Percentiles rank a stretch among this genome's conserved stretches.
These are phyloP conservation scores for Collybia nuda DNA, from an alignment of 768 basidiomycete genomes.

Conservation along the genomic window DNA sequence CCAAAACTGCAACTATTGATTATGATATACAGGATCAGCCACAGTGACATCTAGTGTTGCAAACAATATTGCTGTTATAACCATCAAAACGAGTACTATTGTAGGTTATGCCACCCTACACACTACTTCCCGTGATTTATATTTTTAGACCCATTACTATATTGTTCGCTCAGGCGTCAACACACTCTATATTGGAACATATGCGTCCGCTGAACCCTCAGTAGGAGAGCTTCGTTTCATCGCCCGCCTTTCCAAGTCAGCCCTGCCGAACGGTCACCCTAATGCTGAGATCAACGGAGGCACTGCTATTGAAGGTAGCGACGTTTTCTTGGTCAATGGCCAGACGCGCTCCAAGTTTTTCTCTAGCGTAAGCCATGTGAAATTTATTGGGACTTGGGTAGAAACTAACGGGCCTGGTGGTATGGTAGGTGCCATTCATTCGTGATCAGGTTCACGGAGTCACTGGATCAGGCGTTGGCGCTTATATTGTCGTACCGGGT, in stretches of 20 bases:
- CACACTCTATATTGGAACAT: constrained; percentile 46
- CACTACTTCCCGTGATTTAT: neutral
- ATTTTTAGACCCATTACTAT: constrained; percentile 43
- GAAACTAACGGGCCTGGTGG: too few species aligned
- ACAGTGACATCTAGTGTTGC: constrained; percentile 38
- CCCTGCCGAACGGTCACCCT: constrained; percentile 36
- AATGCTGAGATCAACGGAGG: constrained; percentile 40
- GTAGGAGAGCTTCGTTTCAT: constrained; percentile 52
- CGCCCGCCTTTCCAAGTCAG: constrained; percentile 40
- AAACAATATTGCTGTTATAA: constrained; percentile 39
- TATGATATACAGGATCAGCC: constrained; percentile 30
- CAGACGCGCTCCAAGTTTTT: constrained; percentile 51
- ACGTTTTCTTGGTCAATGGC: constrained; percentile 42
- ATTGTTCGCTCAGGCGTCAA: constrained; percentile 42
- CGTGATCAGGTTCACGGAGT: constrained; percentile 49
- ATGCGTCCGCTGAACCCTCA: constrained; percentile 41
- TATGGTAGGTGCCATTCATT: constrained; percentile 41
- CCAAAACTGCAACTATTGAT: neutral
- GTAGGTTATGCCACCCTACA: constrained; percentile 19
- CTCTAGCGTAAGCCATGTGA: constrained; percentile 33
- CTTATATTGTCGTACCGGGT: constrained; percentile 43
- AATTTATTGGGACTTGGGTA: too few species aligned
- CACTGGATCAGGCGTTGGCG: constrained; percentile 43
- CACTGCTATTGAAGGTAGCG: constrained; percentile 46
- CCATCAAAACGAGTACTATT: constrained; percentile 43